Evolutionary conservation across 768 basidiomycete species (phyloP), one percentile per base, ranked within the genome.

Genomic region (Lactarius sanguifluus): DNA sequence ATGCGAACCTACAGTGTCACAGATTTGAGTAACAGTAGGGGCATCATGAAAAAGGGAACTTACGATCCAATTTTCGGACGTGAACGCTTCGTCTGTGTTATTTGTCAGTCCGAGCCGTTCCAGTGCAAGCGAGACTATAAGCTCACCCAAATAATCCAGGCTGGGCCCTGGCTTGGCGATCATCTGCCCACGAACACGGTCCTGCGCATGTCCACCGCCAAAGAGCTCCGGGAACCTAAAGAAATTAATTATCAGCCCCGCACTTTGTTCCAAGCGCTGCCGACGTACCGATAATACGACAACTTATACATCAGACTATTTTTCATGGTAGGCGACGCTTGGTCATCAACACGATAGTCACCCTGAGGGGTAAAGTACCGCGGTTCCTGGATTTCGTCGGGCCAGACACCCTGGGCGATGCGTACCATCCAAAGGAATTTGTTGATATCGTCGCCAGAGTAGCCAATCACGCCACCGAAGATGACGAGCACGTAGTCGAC

Each of bases 381-480:
- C 43, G 88, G 84, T 78, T 99, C 97, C 75, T 92, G 94, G 67
- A 99, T 92, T 77, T 98, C 97, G 41, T 98, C 94, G 0, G 97
- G 97, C 96, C 96, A 98, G 36, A 96, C 90, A 58, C 96, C 96
- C 73, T 96, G 94, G 5, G 93, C 87, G 70, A 94, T 94, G 63
- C 92, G 87, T 65, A 98, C 89, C 93, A 98, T 98, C 96, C 96
- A 98, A 58, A 99, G 79, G 85, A 98, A 99, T 79, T 99, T 99
- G 86, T 99, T 99, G 81, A 99, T 91, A 75, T 99, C 97, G 75
- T 99, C 97, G 16, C 96, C 97, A 25, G 94, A 96, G 77, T 98
- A 99, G 9, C 96, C 97, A 62, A 98, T 81, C 47, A 99, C 82
- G 55, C 95, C 96, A 47, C 97, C 97, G 75, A 98, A 98, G 77